A percentile compares a stretch with the other conserved stretches of the same genome.
These are phyloP conservation scores for Linnemannia zychae DNA, from an alignment of 192 early-diverging fungal species.

Conservation along the genomic window DNA sequence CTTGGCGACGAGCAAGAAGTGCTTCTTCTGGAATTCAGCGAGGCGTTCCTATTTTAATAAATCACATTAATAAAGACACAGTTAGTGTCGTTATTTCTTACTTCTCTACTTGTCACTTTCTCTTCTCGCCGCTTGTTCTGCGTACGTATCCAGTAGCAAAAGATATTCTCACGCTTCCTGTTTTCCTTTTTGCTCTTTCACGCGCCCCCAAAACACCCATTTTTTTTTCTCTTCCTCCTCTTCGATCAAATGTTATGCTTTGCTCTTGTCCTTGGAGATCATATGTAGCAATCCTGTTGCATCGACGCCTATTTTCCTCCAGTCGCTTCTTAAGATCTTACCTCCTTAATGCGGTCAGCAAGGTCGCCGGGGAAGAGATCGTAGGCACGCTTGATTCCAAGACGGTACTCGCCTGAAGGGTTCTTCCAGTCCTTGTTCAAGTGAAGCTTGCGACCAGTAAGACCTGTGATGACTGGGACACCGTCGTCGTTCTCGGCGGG, in stretches of 20 bases:
- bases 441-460: slow-evolving; percentile 81
- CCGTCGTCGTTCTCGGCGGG: slow-evolving; percentile 61
- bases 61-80: not conserved
- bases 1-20: slow-evolving; percentile 58
- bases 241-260: not conserved
- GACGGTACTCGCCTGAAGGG: slow-evolving; percentile 85
- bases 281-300: slow-evolving; percentile 3
- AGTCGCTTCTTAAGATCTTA: slow-evolving; percentile 33
- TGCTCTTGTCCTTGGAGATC: not conserved
- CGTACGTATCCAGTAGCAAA: not conserved
- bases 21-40: slow-evolving; percentile 62
- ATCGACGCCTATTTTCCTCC: not conserved
- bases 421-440: slow-evolving; percentile 81
- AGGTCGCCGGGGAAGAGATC: slow-evolving; percentile 81
- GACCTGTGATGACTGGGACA: slow-evolving; percentile 68
- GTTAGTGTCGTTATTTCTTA: not conserved
- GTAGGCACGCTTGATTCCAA: slow-evolving; percentile 84
- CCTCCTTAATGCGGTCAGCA: slow-evolving; percentile 62
- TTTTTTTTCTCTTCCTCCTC: not conserved
- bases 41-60: slow-evolving; percentile 58
- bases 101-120: not conserved
- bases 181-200: not conserved
- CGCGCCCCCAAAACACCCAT: not conserved
- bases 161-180: not conserved
- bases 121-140: not conserved